Percentiles rank a stretch among this genome's conserved stretches.
These are phyloP conservation scores for Aphanomyces invadans DNA, from an alignment of 352 stramenopile genomes.

Conservation along the genomic window DNA sequence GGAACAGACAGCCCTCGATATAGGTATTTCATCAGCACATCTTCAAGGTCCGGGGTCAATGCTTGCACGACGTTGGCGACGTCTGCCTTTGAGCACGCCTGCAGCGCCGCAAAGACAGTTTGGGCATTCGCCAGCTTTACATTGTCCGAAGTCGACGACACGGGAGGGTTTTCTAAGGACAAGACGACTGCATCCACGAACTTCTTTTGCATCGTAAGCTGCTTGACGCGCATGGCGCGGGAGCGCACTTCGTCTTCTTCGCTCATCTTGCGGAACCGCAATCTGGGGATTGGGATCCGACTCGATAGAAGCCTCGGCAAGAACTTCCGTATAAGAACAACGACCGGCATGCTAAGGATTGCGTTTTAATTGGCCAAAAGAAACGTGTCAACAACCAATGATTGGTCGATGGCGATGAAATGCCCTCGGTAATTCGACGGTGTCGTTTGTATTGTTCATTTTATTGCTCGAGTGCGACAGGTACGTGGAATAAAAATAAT, in stretches of 20 bases:
- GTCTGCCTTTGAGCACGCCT: constrained; percentile 82
- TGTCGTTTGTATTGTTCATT: not conserved
- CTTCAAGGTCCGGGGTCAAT: constrained; percentile 55
- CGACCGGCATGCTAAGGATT: constrained; percentile 10
- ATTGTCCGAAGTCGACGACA: constrained; percentile 51
- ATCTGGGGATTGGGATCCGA: not conserved
- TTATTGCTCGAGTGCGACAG: not conserved
- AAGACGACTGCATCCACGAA: constrained; percentile 70
- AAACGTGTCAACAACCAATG: not conserved
- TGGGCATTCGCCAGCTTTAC: constrained; percentile 74
- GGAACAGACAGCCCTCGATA: constrained; percentile 67
- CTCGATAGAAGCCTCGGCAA: constrained; percentile 10
- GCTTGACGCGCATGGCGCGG: constrained; percentile 55
- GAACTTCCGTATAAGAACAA: constrained; percentile 18
- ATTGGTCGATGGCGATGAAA: constrained; percentile 6
- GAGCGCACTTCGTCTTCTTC: constrained; percentile 42
- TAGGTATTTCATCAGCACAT: constrained; percentile 87
- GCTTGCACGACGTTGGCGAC: constrained; percentile 75
- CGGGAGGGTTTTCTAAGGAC: constrained; percentile 64
- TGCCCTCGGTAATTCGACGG: not conserved
- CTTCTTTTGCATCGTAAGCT: constrained; percentile 63
- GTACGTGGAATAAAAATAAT: too few relatives aligned
- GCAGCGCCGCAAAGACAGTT: constrained; percentile 60
- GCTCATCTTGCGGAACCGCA: not conserved
- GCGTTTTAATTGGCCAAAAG: constrained; percentile 19